Conservation (phyloP, 225 moss, liverwort and hornwort genomes). For the Sphagnum contortum region DNA sequence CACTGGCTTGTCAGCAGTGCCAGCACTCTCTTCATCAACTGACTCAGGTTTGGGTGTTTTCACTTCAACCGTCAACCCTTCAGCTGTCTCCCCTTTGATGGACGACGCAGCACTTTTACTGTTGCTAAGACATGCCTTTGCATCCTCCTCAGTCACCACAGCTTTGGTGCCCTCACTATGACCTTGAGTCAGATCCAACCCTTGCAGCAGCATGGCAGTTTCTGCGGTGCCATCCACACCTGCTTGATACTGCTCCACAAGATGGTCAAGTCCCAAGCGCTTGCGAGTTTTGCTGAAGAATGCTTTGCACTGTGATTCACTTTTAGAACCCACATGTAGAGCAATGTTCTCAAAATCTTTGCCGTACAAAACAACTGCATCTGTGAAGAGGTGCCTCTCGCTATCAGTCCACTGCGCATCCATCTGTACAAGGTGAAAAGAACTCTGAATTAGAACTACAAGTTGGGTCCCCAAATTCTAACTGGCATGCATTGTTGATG, state of each 20-base stretch:
- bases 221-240: constrained; percentile 14
- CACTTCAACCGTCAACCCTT: background rate
- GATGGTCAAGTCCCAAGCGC: constrained; percentile 71
- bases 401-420: constrained; percentile 84
- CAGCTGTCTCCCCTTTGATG: background rate
- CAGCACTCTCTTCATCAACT: constrained; percentile 14
- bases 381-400: constrained; percentile 72
- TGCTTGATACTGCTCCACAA: constrained; percentile 54
- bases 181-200: constrained; percentile 41
- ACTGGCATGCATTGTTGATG: too few species aligned
- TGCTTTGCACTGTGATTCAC: constrained; percentile 70
- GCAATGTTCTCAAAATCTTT: constrained; percentile 85
- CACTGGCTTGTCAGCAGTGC: constrained; percentile 20
- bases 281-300: constrained; percentile 94
- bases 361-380: constrained; percentile 67
- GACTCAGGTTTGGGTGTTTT: background rate
- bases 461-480: too few species aligned
- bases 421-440: constrained; percentile 17
- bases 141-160: constrained; percentile 16
- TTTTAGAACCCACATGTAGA: constrained; percentile 70
- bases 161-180: constrained; percentile 12
- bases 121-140: constrained; percentile 10
- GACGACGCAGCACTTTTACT: background rate
- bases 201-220: constrained; percentile 5
- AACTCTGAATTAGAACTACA: too few species aligned